phyloP scores from a whole-genome alignment of 2,329 filamentous ascomycete genomes.

The Fusarium scirpi region DNA sequence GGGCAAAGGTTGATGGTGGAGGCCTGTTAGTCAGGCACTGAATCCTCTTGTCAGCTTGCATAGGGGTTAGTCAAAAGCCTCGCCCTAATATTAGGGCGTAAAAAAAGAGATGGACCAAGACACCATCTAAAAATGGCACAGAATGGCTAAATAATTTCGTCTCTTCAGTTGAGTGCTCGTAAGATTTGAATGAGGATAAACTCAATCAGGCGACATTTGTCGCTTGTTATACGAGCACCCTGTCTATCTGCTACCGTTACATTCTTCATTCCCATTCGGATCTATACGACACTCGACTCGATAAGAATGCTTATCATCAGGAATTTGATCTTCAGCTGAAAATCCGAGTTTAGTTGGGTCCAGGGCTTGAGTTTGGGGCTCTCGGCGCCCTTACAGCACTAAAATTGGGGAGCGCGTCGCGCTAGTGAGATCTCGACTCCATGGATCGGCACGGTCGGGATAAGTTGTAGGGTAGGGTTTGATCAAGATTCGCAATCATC shows the following conservation, averaged over 20 bases:
- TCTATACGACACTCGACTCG: not conserved
- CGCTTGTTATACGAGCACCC: not conserved
- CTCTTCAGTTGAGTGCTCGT: not conserved
- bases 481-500: not conserved
- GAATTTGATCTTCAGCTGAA: not conserved
- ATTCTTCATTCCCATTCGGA: not conserved
- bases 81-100: not conserved
- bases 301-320: not conserved
- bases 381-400: conserved; percentile 2
- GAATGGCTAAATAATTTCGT: not conserved
- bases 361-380: not conserved
- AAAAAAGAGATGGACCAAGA: not conserved
- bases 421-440: not conserved
- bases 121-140: not conserved
- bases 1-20: not conserved
- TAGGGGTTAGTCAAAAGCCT: not conserved
- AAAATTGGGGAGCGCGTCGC: not conserved
- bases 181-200: conserved; percentile 4
- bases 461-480: not conserved
- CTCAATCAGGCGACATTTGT: not conserved
- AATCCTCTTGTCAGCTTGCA: conserved; percentile 6
- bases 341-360: not conserved
- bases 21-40: conserved; percentile 16
- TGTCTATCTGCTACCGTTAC: not conserved
- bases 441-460: not conserved